These are phyloP conservation scores for Bacidia rubella DNA, from an alignment of 495 filamentous ascomycete genomes.

Conservation along the genomic window DNA sequence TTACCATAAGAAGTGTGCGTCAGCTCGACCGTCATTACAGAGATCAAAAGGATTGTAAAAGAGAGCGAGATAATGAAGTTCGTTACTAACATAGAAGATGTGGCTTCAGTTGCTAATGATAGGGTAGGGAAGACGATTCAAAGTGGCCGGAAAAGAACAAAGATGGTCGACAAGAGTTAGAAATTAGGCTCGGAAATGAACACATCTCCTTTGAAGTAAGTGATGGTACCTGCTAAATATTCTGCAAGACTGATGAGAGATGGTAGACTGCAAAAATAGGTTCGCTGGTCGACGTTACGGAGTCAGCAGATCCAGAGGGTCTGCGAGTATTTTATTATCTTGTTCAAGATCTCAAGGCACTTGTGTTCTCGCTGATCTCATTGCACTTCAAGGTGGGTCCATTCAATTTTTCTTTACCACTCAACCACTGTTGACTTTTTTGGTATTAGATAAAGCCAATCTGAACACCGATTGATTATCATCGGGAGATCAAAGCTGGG, in stretches of 20 bases:
- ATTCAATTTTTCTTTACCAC: neutral
- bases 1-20: conserved; percentile 63
- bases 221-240: neutral
- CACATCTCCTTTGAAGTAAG: conserved; percentile 95
- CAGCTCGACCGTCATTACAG: conserved; percentile 77
- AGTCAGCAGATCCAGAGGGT: conserved; percentile 91
- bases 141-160: conserved; percentile 99
- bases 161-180: conserved; percentile 92
- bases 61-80: conserved; percentile 98
- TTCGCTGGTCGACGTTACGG: conserved; percentile 89
- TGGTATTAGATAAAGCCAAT: conserved; percentile 63
- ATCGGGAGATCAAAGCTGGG: no score
- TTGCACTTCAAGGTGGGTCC: conserved; percentile 82
- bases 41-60: conserved; percentile 95
- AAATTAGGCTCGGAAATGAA: conserved; percentile 86
- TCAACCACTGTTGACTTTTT: conserved; percentile 7
- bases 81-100: conserved; percentile 8
- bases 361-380: conserved; percentile 91
- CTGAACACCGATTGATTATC: conserved; percentile 19
- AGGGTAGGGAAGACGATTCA: conserved; percentile 80
- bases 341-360: conserved; percentile 91
- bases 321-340: conserved; percentile 99
- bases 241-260: neutral
- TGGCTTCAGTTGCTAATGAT: conserved; percentile 18
- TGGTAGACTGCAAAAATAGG: conserved; percentile 93